These are phyloP conservation scores for Lepidopterella palustris DNA, from an alignment of 495 filamentous ascomycete species.

Conservation along the genomic window DNA sequence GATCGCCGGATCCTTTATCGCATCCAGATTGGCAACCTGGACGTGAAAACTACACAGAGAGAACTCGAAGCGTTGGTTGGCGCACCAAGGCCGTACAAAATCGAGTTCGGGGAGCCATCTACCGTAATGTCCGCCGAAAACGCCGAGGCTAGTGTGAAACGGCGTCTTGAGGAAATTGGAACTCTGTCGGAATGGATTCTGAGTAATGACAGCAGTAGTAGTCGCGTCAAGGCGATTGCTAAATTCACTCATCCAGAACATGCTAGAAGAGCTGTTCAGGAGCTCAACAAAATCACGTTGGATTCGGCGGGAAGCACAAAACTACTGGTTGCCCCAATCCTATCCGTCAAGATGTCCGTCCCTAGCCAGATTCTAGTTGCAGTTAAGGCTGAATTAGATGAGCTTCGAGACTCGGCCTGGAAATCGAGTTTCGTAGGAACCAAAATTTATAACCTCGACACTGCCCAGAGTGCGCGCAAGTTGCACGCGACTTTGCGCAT, in stretches of 20 bases:
- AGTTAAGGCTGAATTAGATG: slow-evolving; percentile 6
- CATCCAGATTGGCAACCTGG: slow-evolving; percentile 10
- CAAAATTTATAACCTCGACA: slow-evolving; percentile 9
- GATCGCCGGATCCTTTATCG: neutral
- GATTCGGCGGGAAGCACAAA: slow-evolving; percentile 8
- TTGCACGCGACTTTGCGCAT: slow-evolving; percentile 7
- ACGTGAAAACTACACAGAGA: slow-evolving; percentile 1
- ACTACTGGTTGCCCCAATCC: slow-evolving; percentile 8
- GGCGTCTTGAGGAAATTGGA: slow-evolving; percentile 2
- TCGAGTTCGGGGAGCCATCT: slow-evolving; percentile 6
- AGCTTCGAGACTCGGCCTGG: slow-evolving; percentile 6
- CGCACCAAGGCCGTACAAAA: slow-evolving; percentile 1
- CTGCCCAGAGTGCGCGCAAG: neutral
- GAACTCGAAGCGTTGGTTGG: slow-evolving; percentile 6
- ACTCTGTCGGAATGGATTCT: slow-evolving; percentile 11
- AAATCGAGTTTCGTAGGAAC: slow-evolving; percentile 1
- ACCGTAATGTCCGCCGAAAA: slow-evolving; percentile 1
- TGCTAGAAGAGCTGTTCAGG: slow-evolving; percentile 11
- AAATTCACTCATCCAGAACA: slow-evolving; percentile 18
- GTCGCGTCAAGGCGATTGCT: slow-evolving; percentile 9
- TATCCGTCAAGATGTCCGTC: slow-evolving; percentile 19
- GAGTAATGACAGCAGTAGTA: neutral
- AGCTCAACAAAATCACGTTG: slow-evolving; percentile 6
- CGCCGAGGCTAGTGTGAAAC: slow-evolving; percentile 3
- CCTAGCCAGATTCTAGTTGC: slow-evolving; percentile 5